Percentiles rank a stretch among this genome's conserved stretches.
These are phyloP conservation scores for Aspergillus caelatus DNA, from an alignment of 2,329 filamentous ascomycete genomes.

Conservation along the genomic window DNA sequence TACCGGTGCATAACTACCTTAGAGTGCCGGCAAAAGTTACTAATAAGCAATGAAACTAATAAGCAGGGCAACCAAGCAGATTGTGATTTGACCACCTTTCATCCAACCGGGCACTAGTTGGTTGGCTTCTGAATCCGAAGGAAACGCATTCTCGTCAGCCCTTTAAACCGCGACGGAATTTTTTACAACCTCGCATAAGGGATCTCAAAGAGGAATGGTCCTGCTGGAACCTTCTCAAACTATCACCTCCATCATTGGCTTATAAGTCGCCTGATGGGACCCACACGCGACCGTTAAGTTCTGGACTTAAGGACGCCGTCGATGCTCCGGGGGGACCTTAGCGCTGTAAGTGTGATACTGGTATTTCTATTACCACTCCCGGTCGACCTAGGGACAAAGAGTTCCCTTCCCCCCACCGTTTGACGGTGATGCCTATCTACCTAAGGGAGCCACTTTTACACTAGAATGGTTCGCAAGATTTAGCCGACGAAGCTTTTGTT, in stretches of 20 bases:
- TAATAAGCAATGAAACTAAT: background rate
- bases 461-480: background rate
- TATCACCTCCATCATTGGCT: slow-evolving; percentile 7
- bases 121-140: background rate
- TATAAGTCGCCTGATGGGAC: slow-evolving; percentile 5
- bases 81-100: background rate
- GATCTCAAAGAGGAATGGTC: background rate
- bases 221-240: background rate
- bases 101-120: background rate
- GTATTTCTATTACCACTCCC: background rate
- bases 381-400: background rate
- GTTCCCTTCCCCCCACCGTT: slow-evolving; percentile 2
- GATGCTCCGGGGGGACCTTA: background rate
- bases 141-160: background rate
- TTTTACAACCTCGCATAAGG: background rate
- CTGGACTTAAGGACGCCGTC: slow-evolving; percentile 14
- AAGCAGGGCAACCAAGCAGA: background rate
- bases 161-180: slow-evolving; percentile 4
- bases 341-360: background rate
- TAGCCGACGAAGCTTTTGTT: slow-evolving; percentile 5
- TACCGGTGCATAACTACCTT: background rate
- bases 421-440: slow-evolving; percentile 1
- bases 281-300: slow-evolving; percentile 12
- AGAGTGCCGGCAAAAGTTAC: background rate
- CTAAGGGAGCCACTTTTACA: background rate